Percentiles rank a stretch among this genome's conserved stretches.
phyloP scores from a whole-genome alignment of 2,329 filamentous ascomycete genomes.

The Fusarium tupiense region DNA sequence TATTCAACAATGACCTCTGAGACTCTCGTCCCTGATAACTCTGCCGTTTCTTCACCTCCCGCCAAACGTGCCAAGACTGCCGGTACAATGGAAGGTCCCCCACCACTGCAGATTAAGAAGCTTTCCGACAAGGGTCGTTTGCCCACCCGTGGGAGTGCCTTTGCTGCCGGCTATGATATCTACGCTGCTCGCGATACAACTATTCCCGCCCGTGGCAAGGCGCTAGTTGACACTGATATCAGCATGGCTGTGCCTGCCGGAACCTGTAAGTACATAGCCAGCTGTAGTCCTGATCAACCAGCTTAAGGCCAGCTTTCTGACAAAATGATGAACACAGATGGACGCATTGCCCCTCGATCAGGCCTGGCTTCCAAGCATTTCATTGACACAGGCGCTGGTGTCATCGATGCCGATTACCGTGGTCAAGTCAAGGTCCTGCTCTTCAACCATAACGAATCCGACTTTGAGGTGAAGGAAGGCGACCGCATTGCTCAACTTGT shows the following conservation, averaged over 20 bases:
- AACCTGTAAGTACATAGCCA: conserved; percentile 74
- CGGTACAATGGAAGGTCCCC: conserved; percentile 54
- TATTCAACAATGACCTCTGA: conserved; percentile 35
- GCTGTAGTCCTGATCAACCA: neutral
- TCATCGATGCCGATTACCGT: conserved; percentile 97
- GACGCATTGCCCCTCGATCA: conserved; percentile 89
- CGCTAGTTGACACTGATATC: conserved; percentile 88
- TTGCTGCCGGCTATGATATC: conserved; percentile 93
- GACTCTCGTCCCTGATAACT: conserved; percentile 50
- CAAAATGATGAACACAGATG: conserved; percentile 64
- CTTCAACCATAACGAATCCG: conserved; percentile 87
- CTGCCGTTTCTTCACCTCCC: conserved; percentile 74
- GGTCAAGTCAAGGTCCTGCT: conserved; percentile 93
- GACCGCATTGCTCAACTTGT: conserved; percentile 95
- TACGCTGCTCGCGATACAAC: conserved; percentile 80
- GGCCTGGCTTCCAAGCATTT: conserved; percentile 92
- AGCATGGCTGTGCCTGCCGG: conserved; percentile 89
- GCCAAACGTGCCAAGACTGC: conserved; percentile 81
- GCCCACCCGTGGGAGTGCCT: conserved; percentile 88
- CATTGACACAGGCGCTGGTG: conserved; percentile 94
- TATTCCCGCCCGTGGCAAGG: conserved; percentile 85
- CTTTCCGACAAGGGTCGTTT: conserved; percentile 81
- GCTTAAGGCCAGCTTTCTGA: neutral
- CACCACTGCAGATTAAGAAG: conserved; percentile 87
- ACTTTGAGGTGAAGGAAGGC: conserved; percentile 84